phyloP scores from a whole-genome alignment of 2,329 filamentous ascomycete genomes.

The Paramyrothecium sp. region DNA sequence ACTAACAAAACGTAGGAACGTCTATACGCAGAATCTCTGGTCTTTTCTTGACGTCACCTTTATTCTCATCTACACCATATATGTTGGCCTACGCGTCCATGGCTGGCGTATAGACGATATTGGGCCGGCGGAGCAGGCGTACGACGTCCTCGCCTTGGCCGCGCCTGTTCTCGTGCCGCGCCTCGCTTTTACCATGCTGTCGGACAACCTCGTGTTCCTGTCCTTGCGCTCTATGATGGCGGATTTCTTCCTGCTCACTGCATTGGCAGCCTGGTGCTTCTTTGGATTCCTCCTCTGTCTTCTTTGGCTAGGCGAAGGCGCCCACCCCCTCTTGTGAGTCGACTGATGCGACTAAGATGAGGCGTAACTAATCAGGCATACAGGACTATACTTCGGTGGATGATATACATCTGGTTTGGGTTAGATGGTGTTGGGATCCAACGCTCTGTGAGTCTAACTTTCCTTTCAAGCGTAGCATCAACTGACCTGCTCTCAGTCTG shows the following conservation, averaged over 20 bases:
- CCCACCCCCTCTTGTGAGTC: constrained; percentile 54
- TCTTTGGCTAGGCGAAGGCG: constrained; percentile 71
- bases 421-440: constrained; percentile 70
- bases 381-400: constrained; percentile 79
- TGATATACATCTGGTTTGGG: constrained; percentile 92
- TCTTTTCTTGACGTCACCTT: constrained; percentile 83
- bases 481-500: constrained; percentile 38
- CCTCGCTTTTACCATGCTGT: constrained; percentile 78
- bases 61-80: constrained; percentile 66
- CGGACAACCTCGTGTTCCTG: constrained; percentile 81
- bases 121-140: constrained; percentile 60
- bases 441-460: constrained; percentile 40
- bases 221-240: constrained; percentile 82
- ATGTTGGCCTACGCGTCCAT: constrained; percentile 66
- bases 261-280: constrained; percentile 80
- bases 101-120: constrained; percentile 52
- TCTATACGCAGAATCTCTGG: constrained; percentile 87
- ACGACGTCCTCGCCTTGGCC: constrained; percentile 76
- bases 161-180: constrained; percentile 77
- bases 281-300: constrained; percentile 77
- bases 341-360: neutral
- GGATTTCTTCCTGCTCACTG: constrained; percentile 76
- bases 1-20: constrained; percentile 50
- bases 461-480: constrained; percentile 3
- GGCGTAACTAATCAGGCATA: constrained; percentile 3